Evolutionary conservation across 129 eudicot species (phyloP), one percentile per base, ranked within the genome.

Genomic region (Erigeron canadensis): DNA sequence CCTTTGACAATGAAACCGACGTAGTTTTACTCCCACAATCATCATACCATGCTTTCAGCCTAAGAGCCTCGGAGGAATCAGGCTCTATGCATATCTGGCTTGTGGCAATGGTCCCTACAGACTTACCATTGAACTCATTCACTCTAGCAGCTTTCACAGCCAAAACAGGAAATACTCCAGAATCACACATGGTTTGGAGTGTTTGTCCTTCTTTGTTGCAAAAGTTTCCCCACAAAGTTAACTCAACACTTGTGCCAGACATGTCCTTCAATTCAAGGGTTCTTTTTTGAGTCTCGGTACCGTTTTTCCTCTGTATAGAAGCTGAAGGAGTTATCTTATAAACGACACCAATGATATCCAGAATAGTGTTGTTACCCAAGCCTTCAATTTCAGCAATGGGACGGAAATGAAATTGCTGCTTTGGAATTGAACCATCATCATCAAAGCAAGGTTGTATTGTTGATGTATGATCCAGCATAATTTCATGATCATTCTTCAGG

Each of bases 201-300:
- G 71, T 78, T 69, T 83, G 89, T 10, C 98, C 98, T 85, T 92
- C 95, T 7, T 82, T 75, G 75, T 72, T 82, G 78, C 96, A 89
- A 44, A 89, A 89, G 73, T 79, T 85, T 21, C 96, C 98, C 98
- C 98, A 93, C 71, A 93, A 73, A 76, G 98, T 93, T 39, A 93
- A 51, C 77, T 93, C 96, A 8, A 89, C 90, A 72, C 95, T 89
- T 82, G 81, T 80, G 42, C 95, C 98, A 69, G 98, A 93, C 87
- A 65, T 82, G 79, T 93, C 98, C 73, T 78, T 93, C 72, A 93
- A 64, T 13, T 86, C 83, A 19, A 93, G 92, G 37, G 61, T 37
- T 77, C 90, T 80, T 73, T 84, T 93, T 59, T 69, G 86, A 7
- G 96, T 86, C 81, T 90, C 97, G 4, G 90, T 87, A 9, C 89